A percentile compares a stretch with the other conserved stretches of the same genome.
These are phyloP conservation scores for Calophaca sinica DNA, from an alignment of 306 rosid species.

Conservation along the genomic window DNA sequence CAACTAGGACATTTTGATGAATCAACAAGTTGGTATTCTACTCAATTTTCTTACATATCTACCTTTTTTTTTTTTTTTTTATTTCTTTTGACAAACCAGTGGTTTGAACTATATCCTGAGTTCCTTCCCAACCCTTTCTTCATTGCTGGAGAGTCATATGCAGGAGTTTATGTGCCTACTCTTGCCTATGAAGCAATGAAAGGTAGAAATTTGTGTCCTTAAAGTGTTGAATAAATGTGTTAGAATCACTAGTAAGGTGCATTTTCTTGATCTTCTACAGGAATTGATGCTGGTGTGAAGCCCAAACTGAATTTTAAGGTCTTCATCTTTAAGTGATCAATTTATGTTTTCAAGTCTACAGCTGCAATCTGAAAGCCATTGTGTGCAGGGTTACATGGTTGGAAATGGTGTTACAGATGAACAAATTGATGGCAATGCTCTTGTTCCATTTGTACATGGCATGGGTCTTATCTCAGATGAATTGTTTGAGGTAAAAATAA, in stretches of 20 bases:
- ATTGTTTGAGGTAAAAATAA: slow-evolving; percentile 69
- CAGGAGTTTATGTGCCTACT: slow-evolving; percentile 94
- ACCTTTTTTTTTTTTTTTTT: not conserved
- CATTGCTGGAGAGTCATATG: slow-evolving; percentile 91
- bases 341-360: slow-evolving; percentile 41
- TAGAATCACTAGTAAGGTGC: slow-evolving; percentile 34
- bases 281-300: slow-evolving; percentile 65
- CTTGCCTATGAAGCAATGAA: slow-evolving; percentile 72
- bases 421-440: slow-evolving; percentile 84
- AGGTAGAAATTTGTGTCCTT: slow-evolving; percentile 59
- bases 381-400: slow-evolving; percentile 82
- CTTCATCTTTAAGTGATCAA: slow-evolving; percentile 33
- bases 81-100: slow-evolving; percentile 54
- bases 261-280: slow-evolving; percentile 54
- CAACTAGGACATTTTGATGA: slow-evolving; percentile 3
- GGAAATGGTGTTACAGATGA: slow-evolving; percentile 96
- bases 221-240: slow-evolving; percentile 20
- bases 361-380: slow-evolving; percentile 44
- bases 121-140: slow-evolving; percentile 76
- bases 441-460: slow-evolving; percentile 92
- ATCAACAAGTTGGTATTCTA: slow-evolving; percentile 26
- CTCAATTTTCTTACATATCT: slow-evolving; percentile 41
- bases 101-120: slow-evolving; percentile 85
- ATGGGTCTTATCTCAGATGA: slow-evolving; percentile 95
- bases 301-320: slow-evolving; percentile 86